These are phyloP conservation scores for Phytophthora pinifolia DNA, from an alignment of 352 stramenopile species.

Conservation along the genomic window DNA sequence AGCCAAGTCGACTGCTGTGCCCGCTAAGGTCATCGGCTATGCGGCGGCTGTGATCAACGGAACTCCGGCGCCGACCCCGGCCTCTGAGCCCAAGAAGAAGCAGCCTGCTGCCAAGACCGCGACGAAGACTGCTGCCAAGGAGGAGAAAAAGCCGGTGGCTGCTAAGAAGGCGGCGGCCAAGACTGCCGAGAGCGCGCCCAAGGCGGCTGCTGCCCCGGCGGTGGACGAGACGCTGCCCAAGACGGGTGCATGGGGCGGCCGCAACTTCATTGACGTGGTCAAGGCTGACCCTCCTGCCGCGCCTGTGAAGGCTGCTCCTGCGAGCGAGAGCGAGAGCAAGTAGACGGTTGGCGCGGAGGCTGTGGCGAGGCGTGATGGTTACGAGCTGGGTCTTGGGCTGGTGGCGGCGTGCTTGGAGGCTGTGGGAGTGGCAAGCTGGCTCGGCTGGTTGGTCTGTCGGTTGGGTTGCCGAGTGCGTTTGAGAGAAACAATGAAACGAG, in stretches of 20 bases:
- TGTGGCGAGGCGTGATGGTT: constrained; percentile 24
- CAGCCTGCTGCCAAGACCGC: constrained; percentile 31
- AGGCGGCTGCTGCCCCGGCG: constrained; percentile 21
- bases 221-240: constrained; percentile 57
- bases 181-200: constrained; percentile 23
- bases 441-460: constrained; percentile 2
- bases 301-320: constrained; percentile 39
- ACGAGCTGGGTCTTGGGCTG: constrained; percentile 21
- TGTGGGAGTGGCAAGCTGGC: constrained; percentile 8
- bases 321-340: constrained; percentile 47
- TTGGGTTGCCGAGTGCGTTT: constrained; percentile 31
- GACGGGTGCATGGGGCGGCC: constrained; percentile 73
- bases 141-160: constrained; percentile 38
- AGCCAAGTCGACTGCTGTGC: constrained; percentile 15
- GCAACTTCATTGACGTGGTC: constrained; percentile 84
- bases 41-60: constrained; percentile 80
- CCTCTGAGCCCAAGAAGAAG: constrained; percentile 59
- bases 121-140: constrained; percentile 37
- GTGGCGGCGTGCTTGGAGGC: constrained; percentile 10
- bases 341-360: constrained; percentile 27
- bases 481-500: constrained; percentile 39
- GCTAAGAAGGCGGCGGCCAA: constrained; percentile 45
- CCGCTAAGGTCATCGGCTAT: constrained; percentile 65
- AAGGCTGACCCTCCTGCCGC: constrained; percentile 65
- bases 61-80: constrained; percentile 45